Base-by-base conservation (phyloP, 257 asterid genomes). In the Forsythia suspensa region DNA sequence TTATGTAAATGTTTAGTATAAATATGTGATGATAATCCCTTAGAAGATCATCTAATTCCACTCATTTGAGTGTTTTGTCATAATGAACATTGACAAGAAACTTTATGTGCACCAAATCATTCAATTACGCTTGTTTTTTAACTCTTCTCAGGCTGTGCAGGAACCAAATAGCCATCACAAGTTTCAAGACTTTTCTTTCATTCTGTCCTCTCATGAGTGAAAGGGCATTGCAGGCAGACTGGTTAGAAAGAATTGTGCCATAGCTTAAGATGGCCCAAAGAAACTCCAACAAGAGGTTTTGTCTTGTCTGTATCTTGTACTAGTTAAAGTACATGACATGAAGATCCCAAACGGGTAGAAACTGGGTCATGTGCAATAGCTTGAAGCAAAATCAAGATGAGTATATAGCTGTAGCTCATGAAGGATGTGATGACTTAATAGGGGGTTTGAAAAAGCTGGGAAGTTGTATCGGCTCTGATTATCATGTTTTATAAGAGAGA, bases 351-450 rank as follows among this genome's bases (percentile, higher is more conserved):
- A 16, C 15, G 8, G 43, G 21, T 4, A 39, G 43, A 70, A 70
- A 39, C 55, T 70, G 7, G 29, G 24, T 70, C 73, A 16, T 34
- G 5, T 71, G 18, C 29, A 9, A 71, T 41, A 40, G n/a, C 74
- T 15, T 41, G 51, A 70, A 71, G 29, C 52, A 40, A 71, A 38
- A 71, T 41, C 29, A n/a, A 57, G 12, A 71, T 18, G 57, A n/a
- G 34, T 29, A 37, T 48, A 70, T 52, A n/a, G 21, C 29, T 57
- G 66, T 70, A 70, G 81, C 70, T 39, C 29, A 18, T 41, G 38
- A 70, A 55, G 59, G 71, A 24, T 70, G 71, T 77, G 37, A 77
- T 41, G 34, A 77, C 76, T 70, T 39, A 18, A 38, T 11, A 34
- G 10, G 61, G 34, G 41, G 42, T 67, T 24, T 3, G 11, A 10